Conservation (phyloP, 2,329 filamentous ascomycete species). For the Chaetomium sp. region DNA sequence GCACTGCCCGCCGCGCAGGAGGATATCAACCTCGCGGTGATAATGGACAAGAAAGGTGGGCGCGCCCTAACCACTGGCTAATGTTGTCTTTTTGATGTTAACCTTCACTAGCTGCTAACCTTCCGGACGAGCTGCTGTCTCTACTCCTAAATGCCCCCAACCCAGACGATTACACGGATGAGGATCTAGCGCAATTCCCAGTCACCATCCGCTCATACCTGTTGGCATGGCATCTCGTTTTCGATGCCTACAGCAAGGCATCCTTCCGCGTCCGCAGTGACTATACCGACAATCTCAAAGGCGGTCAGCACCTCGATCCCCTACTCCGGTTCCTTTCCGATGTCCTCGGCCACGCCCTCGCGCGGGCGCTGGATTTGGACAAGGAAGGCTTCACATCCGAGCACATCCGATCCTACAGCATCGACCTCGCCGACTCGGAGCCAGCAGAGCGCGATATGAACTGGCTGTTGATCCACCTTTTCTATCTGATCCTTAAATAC, state of each 20-base stretch:
- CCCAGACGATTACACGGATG: constrained; percentile 58
- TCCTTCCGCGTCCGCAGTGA: constrained; percentile 77
- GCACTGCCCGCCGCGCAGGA: constrained; percentile 75
- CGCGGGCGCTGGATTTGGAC: constrained; percentile 67
- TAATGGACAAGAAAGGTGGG: constrained; percentile 60
- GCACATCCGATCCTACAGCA: constrained; percentile 50
- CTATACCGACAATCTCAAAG: constrained; percentile 73
- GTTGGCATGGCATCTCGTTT: constrained; percentile 82
- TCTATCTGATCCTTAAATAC: constrained; percentile 73
- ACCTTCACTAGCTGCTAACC: constrained; percentile 45
- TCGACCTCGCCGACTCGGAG: constrained; percentile 49
- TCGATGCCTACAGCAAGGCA: constrained; percentile 73
- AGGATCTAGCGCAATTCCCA: constrained; percentile 63
- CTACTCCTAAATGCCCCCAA: constrained; percentile 74
- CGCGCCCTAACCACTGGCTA: constrained; percentile 7
- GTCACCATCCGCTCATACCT: constrained; percentile 70
- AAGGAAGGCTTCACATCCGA: constrained; percentile 54
- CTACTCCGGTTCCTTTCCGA: constrained; percentile 78
- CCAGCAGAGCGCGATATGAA: constrained; percentile 67
- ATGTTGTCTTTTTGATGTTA: neutral
- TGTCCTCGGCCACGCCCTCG: constrained; percentile 71
- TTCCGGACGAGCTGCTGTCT: constrained; percentile 81
- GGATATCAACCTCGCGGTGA: constrained; percentile 69
- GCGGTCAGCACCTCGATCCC: constrained; percentile 59
- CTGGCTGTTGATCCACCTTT: constrained; percentile 79